These are phyloP conservation scores for Metschnikowia vanudenii DNA, from an alignment of 805 yeast species.

Conservation along the genomic window DNA sequence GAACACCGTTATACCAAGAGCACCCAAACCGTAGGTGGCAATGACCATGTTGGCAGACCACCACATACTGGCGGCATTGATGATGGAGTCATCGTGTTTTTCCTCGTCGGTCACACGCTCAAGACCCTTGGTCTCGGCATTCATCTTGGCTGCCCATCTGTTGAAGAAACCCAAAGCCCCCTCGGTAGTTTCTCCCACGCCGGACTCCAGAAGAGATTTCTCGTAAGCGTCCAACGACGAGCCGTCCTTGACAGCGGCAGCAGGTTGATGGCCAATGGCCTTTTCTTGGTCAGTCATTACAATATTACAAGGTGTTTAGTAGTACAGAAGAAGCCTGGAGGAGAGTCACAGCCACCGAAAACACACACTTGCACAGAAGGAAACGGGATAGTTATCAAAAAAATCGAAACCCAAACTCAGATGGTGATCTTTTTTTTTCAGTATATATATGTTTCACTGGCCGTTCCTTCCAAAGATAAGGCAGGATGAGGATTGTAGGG, in stretches of 20 bases:
- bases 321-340: not conserved
- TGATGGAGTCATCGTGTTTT: constrained; percentile 62
- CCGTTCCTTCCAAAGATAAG: constrained; percentile 3
- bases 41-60: constrained; percentile 85
- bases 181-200: constrained; percentile 26
- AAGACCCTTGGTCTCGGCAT: constrained; percentile 64
- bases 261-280: constrained; percentile 6
- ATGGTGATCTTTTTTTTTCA: not conserved
- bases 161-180: constrained; percentile 30
- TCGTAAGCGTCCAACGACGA: constrained; percentile 27
- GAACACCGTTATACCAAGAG: constrained; percentile 54
- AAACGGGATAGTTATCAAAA: too few relatives aligned
- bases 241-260: constrained; percentile 19
- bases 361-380: too few relatives aligned
- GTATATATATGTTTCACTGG: not conserved
- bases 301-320: not conserved
- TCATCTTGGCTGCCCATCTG: constrained; percentile 33
- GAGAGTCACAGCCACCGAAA: not conserved
- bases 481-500: not conserved
- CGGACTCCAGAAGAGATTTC: constrained; percentile 24
- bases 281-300: constrained; percentile 18
- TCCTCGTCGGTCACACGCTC: constrained; percentile 80
- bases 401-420: too few relatives aligned
- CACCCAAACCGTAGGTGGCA: constrained; percentile 80
- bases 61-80: constrained; percentile 86